Base-by-base conservation (phyloP, 2,329 filamentous ascomycete genomes). In the Venturia nashicola region DNA sequence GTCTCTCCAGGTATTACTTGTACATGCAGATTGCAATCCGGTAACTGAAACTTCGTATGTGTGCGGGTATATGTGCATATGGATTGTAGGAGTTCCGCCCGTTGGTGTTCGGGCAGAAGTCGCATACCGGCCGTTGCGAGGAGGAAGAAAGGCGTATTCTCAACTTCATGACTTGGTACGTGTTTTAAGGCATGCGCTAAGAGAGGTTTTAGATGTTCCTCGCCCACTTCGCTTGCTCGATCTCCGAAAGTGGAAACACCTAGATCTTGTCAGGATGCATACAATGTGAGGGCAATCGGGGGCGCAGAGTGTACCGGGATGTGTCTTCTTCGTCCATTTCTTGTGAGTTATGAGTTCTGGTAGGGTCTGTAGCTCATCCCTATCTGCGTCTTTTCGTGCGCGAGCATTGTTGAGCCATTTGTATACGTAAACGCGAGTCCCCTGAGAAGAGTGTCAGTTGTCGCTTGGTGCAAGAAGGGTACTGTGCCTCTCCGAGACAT, bases 81-180 rank as follows among this genome's bases (percentile, higher is more conserved):
- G 68, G 89, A 85, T 64, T 83, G 78, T 23, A 97, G 79, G 3
- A 99, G 80, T 2, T 85, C 82, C 46, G 82, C 82, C 68, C 91
- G 89, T 72, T 97, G 85, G 6, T 81, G 71, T 48, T 88, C 81
- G 7, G 89, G 87, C 1, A 99, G 81, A 18, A 99, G 80, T 65
- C 94, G 89, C 85, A 99, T 94, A 55, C 94, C 94, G 11, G 94
- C 94, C 0, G 94, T 99, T 36, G 94, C 94, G 76, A 99, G 91
- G 61, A 99, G 80, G 74, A 96, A 99, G 63, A 99, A 85, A 0
- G 94, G 94, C 0, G 95, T 99, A 65, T 94, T 86, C 66, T 86
- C 78, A 60, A 94, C 83, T 69, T 90, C 89, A 64, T 90, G 82
- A 44, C 81, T 75, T 7, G 93, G 93, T 27, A 99, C 86, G 65